Evolutionary conservation across 441 rosid species (phyloP), one percentile per base, ranked within the genome.

Genomic region (Populus tomentosa): DNA sequence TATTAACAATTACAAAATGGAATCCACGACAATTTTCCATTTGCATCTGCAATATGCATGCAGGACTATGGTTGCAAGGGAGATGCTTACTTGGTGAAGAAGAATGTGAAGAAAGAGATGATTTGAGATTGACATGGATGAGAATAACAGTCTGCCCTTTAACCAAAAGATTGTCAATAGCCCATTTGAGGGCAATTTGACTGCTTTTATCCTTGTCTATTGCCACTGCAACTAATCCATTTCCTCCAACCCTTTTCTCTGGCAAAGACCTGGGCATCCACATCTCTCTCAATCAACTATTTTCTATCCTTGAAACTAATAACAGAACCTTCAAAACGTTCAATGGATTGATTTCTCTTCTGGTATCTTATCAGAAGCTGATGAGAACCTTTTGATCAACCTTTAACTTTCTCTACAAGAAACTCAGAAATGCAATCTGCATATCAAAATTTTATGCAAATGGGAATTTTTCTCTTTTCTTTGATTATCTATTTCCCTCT

Each of bases 171-270:
- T 91, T 79, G 59, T 95, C 99, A 10, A 86, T 82, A 1, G 98
- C 90, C 97, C 97, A 95, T 89, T 89, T 95, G 42, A 95, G 84
- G 63, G 99, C 99, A 77, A 83, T 80, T 69, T 90, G 98, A 88
- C 98, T 92, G 67, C 89, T 89, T 81, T 87, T 91, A 30, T 94
- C 95, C 68, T 87, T 89, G 56, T 94, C 97, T 5, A 95, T 91
- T 7, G 97, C 98, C 69, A 94, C 98, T 10, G 98, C 97, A 62
- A 92, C 91, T 79, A 88, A 71, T 1, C 95, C 94, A 13, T 71
- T 80, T 14, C 86, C 86, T 67, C 69, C 64, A 67, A 62, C 77
- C 59, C 71, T 83, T 79, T 80, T 87, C 76, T 85, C 88, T 59
- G 80, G 71, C 8, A 11, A 74, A 18, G 74, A 71, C 78, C 84